Conservation (phyloP, 441 rosid genomes). For the Populus hybrid region DNA sequence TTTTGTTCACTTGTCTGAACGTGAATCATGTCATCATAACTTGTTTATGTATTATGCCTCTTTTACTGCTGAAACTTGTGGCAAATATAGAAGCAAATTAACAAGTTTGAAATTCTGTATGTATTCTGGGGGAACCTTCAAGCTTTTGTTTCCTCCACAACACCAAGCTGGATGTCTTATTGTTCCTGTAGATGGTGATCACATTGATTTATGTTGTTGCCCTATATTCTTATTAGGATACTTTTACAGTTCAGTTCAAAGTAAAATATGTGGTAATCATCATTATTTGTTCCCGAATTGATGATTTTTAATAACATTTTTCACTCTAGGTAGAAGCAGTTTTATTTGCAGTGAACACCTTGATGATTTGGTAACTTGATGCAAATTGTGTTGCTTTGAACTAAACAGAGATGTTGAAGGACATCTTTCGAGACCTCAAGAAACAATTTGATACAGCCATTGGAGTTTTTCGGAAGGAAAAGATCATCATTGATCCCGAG, state of each 20-base stretch:
- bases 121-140: not conserved
- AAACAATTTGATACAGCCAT: conserved; percentile 78
- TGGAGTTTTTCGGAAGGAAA: conserved; percentile 74
- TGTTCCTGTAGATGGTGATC: not conserved
- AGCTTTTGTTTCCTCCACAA: not conserved
- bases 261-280: not conserved
- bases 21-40: not conserved
- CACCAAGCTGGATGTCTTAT: not conserved
- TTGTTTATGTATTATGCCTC: not conserved
- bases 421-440: conserved; percentile 78
- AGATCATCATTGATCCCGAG: conserved; percentile 83
- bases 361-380: conserved; percentile 17
- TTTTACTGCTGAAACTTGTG: not conserved
- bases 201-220: not conserved
- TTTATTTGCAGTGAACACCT: not conserved
- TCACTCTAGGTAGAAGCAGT: not conserved
- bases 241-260: not conserved
- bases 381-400: conserved; percentile 14
- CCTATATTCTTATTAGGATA: not conserved
- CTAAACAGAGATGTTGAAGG: conserved; percentile 78
- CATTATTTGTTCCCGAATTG: not conserved
- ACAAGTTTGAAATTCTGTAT: not conserved
- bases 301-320: not conserved
- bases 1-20: not conserved
- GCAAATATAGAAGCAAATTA: not conserved